Percentiles rank a stretch among this genome's conserved stretches.
Evolutionary conservation across 495 filamentous ascomycete genomes (phyloP).

Genomic region (Aspergillus affinis): DNA sequence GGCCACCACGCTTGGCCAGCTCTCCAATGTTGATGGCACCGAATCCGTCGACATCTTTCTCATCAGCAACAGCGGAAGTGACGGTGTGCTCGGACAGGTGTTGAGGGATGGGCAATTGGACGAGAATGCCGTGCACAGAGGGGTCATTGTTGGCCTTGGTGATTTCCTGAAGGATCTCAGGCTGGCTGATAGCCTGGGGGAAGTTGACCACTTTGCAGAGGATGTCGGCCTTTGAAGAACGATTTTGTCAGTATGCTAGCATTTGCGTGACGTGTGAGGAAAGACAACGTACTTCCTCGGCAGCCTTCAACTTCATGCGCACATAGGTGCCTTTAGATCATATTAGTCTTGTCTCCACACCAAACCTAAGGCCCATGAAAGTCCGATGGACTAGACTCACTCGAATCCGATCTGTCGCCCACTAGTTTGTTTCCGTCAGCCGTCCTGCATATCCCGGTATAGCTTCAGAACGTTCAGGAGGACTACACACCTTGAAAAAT

Average conservation of each 20-base stretch:
- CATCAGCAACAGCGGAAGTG: slow-evolving; percentile 84
- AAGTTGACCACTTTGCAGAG: slow-evolving; percentile 81
- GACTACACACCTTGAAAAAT: slow-evolving; percentile 81
- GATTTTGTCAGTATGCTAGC: slow-evolving; percentile 11
- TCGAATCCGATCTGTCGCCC: slow-evolving; percentile 87
- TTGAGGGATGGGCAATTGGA: slow-evolving; percentile 86
- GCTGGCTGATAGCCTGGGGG: slow-evolving; percentile 76
- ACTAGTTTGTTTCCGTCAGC: slow-evolving; percentile 43
- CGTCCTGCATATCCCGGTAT: background rate
- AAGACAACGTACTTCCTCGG: slow-evolving; percentile 68
- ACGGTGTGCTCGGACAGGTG: slow-evolving; percentile 86
- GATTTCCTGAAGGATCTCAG: slow-evolving; percentile 81
- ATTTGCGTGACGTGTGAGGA: slow-evolving; percentile 1
- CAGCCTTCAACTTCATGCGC: slow-evolving; percentile 98
- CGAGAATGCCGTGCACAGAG: slow-evolving; percentile 84
- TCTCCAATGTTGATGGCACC: slow-evolving; percentile 92
- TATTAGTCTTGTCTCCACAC: slow-evolving; percentile 22
- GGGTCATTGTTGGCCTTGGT: slow-evolving; percentile 83
- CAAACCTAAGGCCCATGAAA: background rate
- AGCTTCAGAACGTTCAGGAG: background rate
- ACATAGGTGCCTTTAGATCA: slow-evolving; percentile 81
- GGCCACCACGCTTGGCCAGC: slow-evolving; percentile 88
- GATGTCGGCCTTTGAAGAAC: slow-evolving; percentile 70
- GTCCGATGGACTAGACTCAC: slow-evolving; percentile 50
- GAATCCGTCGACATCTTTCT: slow-evolving; percentile 98